phyloP scores from a whole-genome alignment of 2,329 filamentous ascomycete genomes.

The Davidsoniella australis region DNA sequence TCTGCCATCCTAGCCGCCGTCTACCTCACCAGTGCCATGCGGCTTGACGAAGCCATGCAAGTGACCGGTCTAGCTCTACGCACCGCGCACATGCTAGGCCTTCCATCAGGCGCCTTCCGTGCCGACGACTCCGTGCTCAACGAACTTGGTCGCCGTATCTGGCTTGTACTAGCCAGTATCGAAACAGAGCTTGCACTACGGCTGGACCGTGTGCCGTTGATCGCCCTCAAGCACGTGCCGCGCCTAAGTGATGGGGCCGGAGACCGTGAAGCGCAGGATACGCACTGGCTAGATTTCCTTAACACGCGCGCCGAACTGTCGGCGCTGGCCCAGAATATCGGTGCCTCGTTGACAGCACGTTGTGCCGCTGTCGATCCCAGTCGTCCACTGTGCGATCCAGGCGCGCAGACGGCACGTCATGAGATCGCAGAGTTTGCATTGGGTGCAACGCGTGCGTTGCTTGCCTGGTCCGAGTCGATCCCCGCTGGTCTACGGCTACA shows the following conservation, averaged over 20 bases:
- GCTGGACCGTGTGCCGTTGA: not conserved
- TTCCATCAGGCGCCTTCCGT: conserved; percentile 4
- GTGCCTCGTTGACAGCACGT: not conserved
- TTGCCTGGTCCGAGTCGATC: not conserved
- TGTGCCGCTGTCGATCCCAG: not conserved
- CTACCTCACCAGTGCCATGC: not conserved
- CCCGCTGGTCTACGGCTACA: too few species aligned
- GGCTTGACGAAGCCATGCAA: conserved; percentile 4
- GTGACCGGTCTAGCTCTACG: conserved; percentile 1
- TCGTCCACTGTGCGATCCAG: not conserved
- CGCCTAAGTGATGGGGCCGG: conserved; percentile 5
- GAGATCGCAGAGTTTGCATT: conserved; percentile 4
- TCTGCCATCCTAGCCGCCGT: conserved; percentile 3
- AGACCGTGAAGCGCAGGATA: not conserved
- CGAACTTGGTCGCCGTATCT: conserved; percentile 7
- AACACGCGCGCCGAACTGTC: conserved; percentile 8
- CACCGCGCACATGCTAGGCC: conserved; percentile 6
- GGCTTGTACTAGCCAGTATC: conserved; percentile 4
- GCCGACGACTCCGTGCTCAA: not conserved
- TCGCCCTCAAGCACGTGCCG: conserved; percentile 6
- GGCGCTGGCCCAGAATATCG: conserved; percentile 4
- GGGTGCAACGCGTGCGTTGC: not conserved
- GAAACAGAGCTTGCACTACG: conserved; percentile 7
- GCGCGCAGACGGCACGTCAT: not conserved
- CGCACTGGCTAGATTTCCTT: conserved; percentile 9